Evolutionary conservation across 176 grass and related monocot genomes (phyloP).

Genomic region (Panicum miliaceum): DNA sequence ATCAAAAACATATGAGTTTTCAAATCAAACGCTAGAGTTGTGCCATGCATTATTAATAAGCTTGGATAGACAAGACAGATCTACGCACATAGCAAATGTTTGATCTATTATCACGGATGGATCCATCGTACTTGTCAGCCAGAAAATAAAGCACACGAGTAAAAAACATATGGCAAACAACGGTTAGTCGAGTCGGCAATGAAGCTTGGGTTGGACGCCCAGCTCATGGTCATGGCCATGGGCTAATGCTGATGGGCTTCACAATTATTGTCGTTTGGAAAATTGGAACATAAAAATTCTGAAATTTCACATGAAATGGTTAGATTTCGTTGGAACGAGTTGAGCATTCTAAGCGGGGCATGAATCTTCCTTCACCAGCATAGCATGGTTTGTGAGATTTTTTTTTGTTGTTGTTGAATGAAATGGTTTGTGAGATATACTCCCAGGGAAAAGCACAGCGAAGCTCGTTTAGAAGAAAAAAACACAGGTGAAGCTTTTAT

Average conservation of each 20-base stretch:
- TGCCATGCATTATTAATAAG: too few species aligned
- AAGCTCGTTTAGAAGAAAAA: neutral
- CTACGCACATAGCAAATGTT: too few species aligned
- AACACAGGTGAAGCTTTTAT: constrained; percentile 37
- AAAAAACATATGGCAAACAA: too few species aligned
- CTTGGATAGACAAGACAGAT: too few species aligned
- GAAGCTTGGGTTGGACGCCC: neutral
- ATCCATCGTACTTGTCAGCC: too few species aligned
- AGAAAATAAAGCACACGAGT: too few species aligned
- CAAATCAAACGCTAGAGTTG: too few species aligned
- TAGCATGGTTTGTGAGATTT: neutral
- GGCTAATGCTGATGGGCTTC: neutral
- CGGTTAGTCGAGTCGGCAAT: neutral
- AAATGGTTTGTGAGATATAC: neutral
- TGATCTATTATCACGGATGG: too few species aligned
- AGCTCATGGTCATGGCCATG: neutral
- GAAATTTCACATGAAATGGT: neutral
- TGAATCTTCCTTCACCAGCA: neutral
- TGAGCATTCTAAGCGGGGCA: too few species aligned
- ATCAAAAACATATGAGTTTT: too few species aligned
- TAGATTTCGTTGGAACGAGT: neutral
- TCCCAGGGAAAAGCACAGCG: neutral
- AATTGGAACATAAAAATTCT: neutral
- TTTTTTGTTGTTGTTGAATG: too few species aligned
- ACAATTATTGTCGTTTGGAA: neutral